These are phyloP conservation scores for Coemansia umbellata DNA, from an alignment of 192 early-diverging fungal genomes.

Conservation along the genomic window DNA sequence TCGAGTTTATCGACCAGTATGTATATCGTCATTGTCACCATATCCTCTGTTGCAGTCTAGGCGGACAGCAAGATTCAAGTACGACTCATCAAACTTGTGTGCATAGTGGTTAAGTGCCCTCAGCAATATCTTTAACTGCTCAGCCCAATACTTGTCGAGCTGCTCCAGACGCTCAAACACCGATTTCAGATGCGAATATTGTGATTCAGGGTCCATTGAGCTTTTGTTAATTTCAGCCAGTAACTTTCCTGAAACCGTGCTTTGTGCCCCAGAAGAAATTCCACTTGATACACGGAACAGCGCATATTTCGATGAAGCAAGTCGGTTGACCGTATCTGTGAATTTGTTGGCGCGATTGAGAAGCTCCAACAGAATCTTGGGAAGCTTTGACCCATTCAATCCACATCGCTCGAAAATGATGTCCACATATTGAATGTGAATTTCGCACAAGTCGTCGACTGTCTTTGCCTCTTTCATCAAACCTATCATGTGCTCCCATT, in stretches of 20 bases:
- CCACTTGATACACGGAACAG: conserved; percentile 23
- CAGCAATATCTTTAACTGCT: conserved; percentile 68
- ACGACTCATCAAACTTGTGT: conserved; percentile 76
- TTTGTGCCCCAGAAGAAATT: conserved; percentile 35
- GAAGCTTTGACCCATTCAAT: conserved; percentile 75
- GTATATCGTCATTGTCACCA: conserved; percentile 1
- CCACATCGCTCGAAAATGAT: conserved; percentile 88
- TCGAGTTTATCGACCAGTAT: not conserved
- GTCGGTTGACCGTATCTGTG: conserved; percentile 8
- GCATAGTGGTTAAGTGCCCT: conserved; percentile 78
- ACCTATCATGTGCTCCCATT: conserved; percentile 70
- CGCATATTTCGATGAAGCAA: conserved; percentile 21
- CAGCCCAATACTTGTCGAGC: conserved; percentile 55
- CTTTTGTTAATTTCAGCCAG: conserved; percentile 19
- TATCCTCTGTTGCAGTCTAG: conserved; percentile 33
- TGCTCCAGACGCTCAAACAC: conserved; percentile 41
- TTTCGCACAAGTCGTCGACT: conserved; percentile 79
- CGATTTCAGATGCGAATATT: conserved; percentile 29
- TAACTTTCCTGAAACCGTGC: conserved; percentile 17
- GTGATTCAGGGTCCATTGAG: conserved; percentile 8
- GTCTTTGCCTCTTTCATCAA: conserved; percentile 66
- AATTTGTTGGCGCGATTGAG: conserved; percentile 39
- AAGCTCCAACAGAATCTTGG: conserved; percentile 60
- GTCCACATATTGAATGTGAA: conserved; percentile 82
- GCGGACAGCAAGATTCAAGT: conserved; percentile 52